Evolutionary conservation across 2,329 filamentous ascomycete genomes (phyloP).

Genomic region (Microdochium paspali): DNA sequence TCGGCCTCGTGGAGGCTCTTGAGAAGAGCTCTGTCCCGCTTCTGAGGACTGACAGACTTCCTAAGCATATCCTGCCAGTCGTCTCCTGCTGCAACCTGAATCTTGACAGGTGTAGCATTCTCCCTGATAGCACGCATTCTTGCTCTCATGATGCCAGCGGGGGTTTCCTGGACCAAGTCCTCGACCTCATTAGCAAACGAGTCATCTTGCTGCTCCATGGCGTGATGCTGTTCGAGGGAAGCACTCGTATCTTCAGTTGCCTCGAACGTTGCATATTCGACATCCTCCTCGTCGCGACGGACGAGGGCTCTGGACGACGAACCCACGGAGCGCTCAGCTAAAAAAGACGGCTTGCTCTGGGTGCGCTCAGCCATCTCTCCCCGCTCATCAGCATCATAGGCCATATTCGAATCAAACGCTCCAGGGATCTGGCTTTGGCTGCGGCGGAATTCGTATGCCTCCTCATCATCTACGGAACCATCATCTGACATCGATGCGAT

Average conservation of each 20-base stretch:
- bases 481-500: slow-evolving; percentile 12
- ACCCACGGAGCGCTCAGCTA: slow-evolving; percentile 85
- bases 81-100: slow-evolving; percentile 59
- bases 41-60: slow-evolving; percentile 87
- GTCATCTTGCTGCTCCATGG: slow-evolving; percentile 61
- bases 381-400: slow-evolving; percentile 46
- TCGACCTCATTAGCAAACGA: slow-evolving; percentile 41
- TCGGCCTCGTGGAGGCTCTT: slow-evolving; percentile 52
- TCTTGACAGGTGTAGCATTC: slow-evolving; percentile 45
- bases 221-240: slow-evolving; percentile 62
- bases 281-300: slow-evolving; percentile 57
- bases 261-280: slow-evolving; percentile 67
- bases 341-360: slow-evolving; percentile 64
- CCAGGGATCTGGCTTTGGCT: slow-evolving; percentile 57
- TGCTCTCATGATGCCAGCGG: slow-evolving; percentile 53
- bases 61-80: slow-evolving; percentile 93
- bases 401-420: slow-evolving; percentile 58
- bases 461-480: slow-evolving; percentile 40
- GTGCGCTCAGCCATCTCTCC: slow-evolving; percentile 34
- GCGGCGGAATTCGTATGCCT: slow-evolving; percentile 41
- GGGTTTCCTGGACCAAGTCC: slow-evolving; percentile 38
- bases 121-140: slow-evolving; percentile 55
- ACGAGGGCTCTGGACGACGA: slow-evolving; percentile 54
- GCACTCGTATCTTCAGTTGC: slow-evolving; percentile 70
- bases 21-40: slow-evolving; percentile 74